Conservation (phyloP, 768 basidiomycete genomes). For the Mrakia frigida region DNA sequence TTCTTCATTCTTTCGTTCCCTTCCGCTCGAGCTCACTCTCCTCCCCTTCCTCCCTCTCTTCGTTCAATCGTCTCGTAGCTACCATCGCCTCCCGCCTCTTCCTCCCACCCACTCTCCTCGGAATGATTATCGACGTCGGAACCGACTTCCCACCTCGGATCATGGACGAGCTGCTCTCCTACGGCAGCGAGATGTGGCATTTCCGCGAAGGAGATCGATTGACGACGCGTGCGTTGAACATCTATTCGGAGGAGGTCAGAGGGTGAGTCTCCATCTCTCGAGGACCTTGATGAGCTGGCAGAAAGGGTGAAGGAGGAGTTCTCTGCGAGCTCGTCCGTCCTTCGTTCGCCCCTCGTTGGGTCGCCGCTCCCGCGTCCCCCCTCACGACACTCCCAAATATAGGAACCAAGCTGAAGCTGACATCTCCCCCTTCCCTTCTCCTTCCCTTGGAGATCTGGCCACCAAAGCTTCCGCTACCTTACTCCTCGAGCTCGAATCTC, state of each 20-base stretch:
- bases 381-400: background rate
- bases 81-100: conserved; percentile 57
- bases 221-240: conserved; percentile 72
- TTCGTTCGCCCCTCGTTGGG: conserved; percentile 17
- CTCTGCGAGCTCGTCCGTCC: background rate
- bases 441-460: conserved; percentile 17
- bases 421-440: background rate
- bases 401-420: background rate
- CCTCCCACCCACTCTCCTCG: conserved; percentile 45
- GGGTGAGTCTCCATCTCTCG: conserved; percentile 49
- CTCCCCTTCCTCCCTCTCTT: background rate
- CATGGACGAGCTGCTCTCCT: conserved; percentile 54
- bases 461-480: conserved; percentile 66
- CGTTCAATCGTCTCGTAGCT: conserved; percentile 43
- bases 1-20: conserved; percentile 44
- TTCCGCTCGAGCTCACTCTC: background rate
- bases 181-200: conserved; percentile 71
- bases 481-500: conserved; percentile 65
- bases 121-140: conserved; percentile 81
- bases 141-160: conserved; percentile 64
- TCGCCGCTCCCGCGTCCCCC: background rate
- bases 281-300: background rate
- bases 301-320: background rate
- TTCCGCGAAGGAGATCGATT: conserved; percentile 55
- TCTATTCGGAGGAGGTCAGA: conserved; percentile 67